phyloP scores from a whole-genome alignment of 2,329 filamentous ascomycete genomes.

The Cordyceps fumosorosea region DNA sequence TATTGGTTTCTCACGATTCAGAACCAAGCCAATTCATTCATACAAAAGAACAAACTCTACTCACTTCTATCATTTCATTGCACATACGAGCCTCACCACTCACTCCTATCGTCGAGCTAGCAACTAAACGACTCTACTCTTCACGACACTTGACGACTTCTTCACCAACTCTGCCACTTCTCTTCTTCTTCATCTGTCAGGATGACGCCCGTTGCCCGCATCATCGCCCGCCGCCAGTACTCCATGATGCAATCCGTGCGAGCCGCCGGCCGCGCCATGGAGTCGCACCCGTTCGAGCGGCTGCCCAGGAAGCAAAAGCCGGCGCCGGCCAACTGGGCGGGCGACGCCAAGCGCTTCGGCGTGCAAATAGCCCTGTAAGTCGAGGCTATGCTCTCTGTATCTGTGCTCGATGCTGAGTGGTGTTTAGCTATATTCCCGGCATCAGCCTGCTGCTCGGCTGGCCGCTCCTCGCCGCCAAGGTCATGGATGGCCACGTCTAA shows the following conservation, averaged over 20 bases:
- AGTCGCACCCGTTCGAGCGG: conserved; percentile 31
- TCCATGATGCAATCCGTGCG: conserved; percentile 29
- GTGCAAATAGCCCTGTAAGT: conserved; percentile 29
- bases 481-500: conserved; percentile 28
- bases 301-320: conserved; percentile 22
- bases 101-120: conserved; percentile 12
- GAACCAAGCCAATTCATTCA: conserved; percentile 18
- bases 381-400: neutral
- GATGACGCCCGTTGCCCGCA: conserved; percentile 22
- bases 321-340: conserved; percentile 26
- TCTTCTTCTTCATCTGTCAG: neutral
- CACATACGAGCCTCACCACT: conserved; percentile 9
- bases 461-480: conserved; percentile 24
- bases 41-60: conserved; percentile 10
- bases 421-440: conserved; percentile 29
- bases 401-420: conserved; percentile 12
- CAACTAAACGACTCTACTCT: conserved; percentile 11
- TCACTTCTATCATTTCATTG: conserved; percentile 10
- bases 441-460: conserved; percentile 29
- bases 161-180: neutral
- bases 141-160: conserved; percentile 13
- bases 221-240: conserved; percentile 26
- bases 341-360: conserved; percentile 25
- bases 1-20: conserved; percentile 14
- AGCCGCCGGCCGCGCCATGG: conserved; percentile 26